Percentiles rank a stretch among this genome's conserved stretches.
These are phyloP conservation scores for Pseudocercospora fijiensis DNA, from an alignment of 2,329 filamentous ascomycete species.

Conservation along the genomic window DNA sequence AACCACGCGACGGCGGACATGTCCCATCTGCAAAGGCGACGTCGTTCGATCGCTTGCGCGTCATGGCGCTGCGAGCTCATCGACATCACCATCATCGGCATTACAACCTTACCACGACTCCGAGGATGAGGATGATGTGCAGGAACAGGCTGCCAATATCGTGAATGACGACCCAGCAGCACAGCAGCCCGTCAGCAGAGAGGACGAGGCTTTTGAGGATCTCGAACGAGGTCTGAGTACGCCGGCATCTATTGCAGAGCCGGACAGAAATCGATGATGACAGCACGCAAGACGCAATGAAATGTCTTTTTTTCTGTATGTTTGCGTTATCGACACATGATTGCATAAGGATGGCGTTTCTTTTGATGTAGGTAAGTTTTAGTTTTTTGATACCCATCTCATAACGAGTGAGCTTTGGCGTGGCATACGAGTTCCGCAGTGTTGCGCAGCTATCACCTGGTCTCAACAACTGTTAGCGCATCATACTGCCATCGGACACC, in stretches of 20 bases:
- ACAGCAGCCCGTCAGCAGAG: constrained; percentile 35
- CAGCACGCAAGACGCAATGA: constrained; percentile 6
- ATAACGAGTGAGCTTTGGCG: background rate
- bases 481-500: background rate
- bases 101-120: constrained; percentile 23
- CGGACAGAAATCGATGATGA: constrained; percentile 24
- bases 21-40: constrained; percentile 97
- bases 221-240: constrained; percentile 35
- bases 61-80: constrained; percentile 20
- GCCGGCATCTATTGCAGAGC: constrained; percentile 5
- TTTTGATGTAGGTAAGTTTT: constrained; percentile 3
- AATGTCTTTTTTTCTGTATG: constrained; percentile 5
- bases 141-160: constrained; percentile 36
- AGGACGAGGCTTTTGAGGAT: constrained; percentile 39
- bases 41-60: constrained; percentile 63
- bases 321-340: background rate
- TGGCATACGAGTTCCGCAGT: background rate
- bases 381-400: constrained; percentile 2
- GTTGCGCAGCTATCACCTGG: background rate
- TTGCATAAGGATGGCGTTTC: background rate
- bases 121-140: constrained; percentile 35
- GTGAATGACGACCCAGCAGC: constrained; percentile 38
- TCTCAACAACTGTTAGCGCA: background rate
- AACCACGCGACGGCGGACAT: constrained; percentile 91
- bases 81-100: constrained; percentile 17